phyloP scores from a whole-genome alignment of 1,139 yeast genomes.

The Lodderomyces parapsilosis region DNA sequence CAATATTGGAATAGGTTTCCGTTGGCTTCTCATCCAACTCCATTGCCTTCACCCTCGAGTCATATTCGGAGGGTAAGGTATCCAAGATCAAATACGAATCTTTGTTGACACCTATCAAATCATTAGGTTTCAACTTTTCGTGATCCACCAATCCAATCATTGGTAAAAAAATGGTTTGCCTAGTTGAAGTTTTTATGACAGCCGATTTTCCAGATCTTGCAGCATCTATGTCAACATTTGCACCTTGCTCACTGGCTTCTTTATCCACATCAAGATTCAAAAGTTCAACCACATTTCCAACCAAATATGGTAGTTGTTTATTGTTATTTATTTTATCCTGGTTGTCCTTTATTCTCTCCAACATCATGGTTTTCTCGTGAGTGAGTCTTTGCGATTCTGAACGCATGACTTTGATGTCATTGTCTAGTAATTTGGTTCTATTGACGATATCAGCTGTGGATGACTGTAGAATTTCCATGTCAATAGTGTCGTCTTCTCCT shows the following conservation, averaged over 20 bases:
- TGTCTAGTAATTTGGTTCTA: slow-evolving; percentile 84
- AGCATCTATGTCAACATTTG: slow-evolving; percentile 91
- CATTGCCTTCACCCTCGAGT: slow-evolving; percentile 97
- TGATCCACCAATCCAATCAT: slow-evolving; percentile 95
- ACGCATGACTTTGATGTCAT: slow-evolving; percentile 93
- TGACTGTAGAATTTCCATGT: slow-evolving; percentile 75
- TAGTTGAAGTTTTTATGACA: slow-evolving; percentile 92
- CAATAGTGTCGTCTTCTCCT: slow-evolving; percentile 56
- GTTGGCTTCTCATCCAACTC: slow-evolving; percentile 98
- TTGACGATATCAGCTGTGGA: slow-evolving; percentile 83
- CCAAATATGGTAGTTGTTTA: slow-evolving; percentile 92
- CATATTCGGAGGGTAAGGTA: slow-evolving; percentile 95
- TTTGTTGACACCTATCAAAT: slow-evolving; percentile 94
- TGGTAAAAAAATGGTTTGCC: slow-evolving; percentile 96
- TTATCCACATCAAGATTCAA: slow-evolving; percentile 86
- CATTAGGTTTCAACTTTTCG: slow-evolving; percentile 85
- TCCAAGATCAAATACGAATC: slow-evolving; percentile 93
- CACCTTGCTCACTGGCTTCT: slow-evolving; percentile 89
- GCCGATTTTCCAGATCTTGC: slow-evolving; percentile 96
- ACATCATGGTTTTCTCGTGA: slow-evolving; percentile 91
- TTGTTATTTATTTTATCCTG: slow-evolving; percentile 95
- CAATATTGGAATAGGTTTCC: slow-evolving; percentile 94
- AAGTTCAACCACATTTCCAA: slow-evolving; percentile 96
- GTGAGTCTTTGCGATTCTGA: slow-evolving; percentile 87
- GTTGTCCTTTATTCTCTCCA: slow-evolving; percentile 92